Base-by-base conservation (phyloP, 2,329 filamentous ascomycete species). In the Metarhizium humberi region DNA sequence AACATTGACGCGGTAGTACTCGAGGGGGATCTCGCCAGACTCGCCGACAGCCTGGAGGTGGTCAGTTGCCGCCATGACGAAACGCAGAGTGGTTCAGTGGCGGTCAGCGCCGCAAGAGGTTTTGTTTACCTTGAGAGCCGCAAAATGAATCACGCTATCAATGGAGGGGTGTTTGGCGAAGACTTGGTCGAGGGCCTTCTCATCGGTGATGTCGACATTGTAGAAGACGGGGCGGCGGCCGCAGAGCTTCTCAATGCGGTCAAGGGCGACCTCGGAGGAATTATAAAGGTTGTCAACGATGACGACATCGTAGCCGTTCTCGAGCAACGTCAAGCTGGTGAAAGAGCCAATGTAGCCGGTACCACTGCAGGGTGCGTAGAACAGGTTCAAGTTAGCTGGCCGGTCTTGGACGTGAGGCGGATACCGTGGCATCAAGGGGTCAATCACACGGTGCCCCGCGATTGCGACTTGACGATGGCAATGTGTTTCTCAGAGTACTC, bases 311-410 rank as follows among this genome's bases (percentile, higher is more conserved):
- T 97, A 97, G 72, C 86, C 92, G 68, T 94, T 88, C 69, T 96
- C 81, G 63, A 99, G 89, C 30, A 99, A 88, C 54, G 91, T 87
- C 52, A 99, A 85, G 55, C 89, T 79, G 59, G 94, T 99, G 80
- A 97, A 97, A 52, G 92, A 97, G 71, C 94, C 94, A 74, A 99
- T 99, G 80, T 99, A 99, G 77, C 94, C 94, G 62, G 92, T 96
- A 68, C 94, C 94, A 81, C 94, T 96, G 70, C 57, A 49, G 45
- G 20, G 18, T 18, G n/a, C 42, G 25, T 8, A 46, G 14, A 14
- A 36, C 50, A 25, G 50, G 6, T 40, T 45, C 38, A 16, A 42
- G 49, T 46, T 34, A 53, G 20, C 11, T 32, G 51, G 25, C 45
- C 8, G 45, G 25, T 48, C 45, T 45, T 16, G 25, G 14, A 16